These are phyloP conservation scores for Rosa hybrid DNA, from an alignment of 331 rosid genomes.

Conservation along the genomic window DNA sequence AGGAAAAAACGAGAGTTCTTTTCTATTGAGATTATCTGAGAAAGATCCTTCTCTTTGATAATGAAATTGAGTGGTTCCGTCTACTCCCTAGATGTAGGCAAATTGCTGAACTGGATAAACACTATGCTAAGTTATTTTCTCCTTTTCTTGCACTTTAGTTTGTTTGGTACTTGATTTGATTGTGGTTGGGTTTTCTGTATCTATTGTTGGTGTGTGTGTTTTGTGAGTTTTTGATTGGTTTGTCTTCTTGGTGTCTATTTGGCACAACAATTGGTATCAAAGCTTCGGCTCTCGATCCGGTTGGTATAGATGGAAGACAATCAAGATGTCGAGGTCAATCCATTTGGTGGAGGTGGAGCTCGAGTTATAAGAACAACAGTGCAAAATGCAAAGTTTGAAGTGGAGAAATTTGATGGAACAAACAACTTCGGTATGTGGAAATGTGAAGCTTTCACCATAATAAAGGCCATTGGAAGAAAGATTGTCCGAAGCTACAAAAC, in stretches of 20 bases:
- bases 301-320: too few species aligned
- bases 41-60: neutral
- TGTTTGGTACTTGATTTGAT: neutral
- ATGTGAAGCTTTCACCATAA: neutral
- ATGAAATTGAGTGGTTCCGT: neutral
- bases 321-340: neutral
- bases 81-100: neutral
- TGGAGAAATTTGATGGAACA: too few species aligned
- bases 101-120: neutral
- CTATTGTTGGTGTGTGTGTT: neutral
- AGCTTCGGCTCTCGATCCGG: too few species aligned
- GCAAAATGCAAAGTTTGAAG: too few species aligned
- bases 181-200: neutral
- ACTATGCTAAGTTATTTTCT: too few species aligned
- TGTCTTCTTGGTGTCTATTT: neutral
- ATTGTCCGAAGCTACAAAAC: neutral
- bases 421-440: too few species aligned
- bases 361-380: too few species aligned
- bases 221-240: neutral
- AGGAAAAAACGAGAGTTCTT: too few species aligned
- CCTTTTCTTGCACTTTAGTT: neutral
- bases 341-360: too few species aligned
- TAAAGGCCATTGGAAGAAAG: neutral
- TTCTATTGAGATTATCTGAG: too few species aligned
- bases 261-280: neutral